Evolutionary conservation across 2,329 filamentous ascomycete species (phyloP).

Genomic region (Penicillium polonicum): DNA sequence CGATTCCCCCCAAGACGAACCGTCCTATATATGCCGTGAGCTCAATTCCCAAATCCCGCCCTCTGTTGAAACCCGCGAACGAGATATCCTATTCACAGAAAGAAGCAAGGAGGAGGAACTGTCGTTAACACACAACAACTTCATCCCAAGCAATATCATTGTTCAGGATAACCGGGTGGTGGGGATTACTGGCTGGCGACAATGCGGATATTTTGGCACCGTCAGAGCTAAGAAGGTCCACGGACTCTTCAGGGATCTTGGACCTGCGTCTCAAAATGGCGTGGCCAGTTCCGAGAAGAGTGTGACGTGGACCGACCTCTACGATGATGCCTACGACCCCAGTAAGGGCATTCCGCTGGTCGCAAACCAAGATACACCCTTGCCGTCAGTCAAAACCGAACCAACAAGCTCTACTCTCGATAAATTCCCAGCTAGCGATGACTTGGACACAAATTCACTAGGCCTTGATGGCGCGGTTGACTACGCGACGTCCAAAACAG

Average conservation of each 20-base stretch:
- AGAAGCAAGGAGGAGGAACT: slow-evolving; percentile 28
- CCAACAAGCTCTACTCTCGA: slow-evolving; percentile 31
- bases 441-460: slow-evolving; percentile 28
- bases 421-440: slow-evolving; percentile 28
- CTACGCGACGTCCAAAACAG: slow-evolving; percentile 40
- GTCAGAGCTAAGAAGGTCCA: slow-evolving; percentile 37
- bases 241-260: slow-evolving; percentile 30
- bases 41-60: slow-evolving; percentile 33
- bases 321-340: slow-evolving; percentile 28
- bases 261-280: slow-evolving; percentile 13
- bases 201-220: slow-evolving; percentile 42
- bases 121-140: slow-evolving; percentile 39
- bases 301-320: slow-evolving; percentile 38
- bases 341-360: slow-evolving; percentile 12
- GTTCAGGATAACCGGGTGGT: slow-evolving; percentile 39
- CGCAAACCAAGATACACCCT: slow-evolving; percentile 18
- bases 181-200: slow-evolving; percentile 41
- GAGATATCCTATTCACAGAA: slow-evolving; percentile 35
- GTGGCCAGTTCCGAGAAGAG: slow-evolving; percentile 17
- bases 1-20: slow-evolving; percentile 27
- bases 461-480: slow-evolving; percentile 31
- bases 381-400: slow-evolving; percentile 38
- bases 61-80: slow-evolving; percentile 27
- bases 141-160: slow-evolving; percentile 40
- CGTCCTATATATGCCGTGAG: slow-evolving; percentile 36